Conservation (phyloP, 306 rosid genomes). For the Cucurbita argyrosperma region DNA sequence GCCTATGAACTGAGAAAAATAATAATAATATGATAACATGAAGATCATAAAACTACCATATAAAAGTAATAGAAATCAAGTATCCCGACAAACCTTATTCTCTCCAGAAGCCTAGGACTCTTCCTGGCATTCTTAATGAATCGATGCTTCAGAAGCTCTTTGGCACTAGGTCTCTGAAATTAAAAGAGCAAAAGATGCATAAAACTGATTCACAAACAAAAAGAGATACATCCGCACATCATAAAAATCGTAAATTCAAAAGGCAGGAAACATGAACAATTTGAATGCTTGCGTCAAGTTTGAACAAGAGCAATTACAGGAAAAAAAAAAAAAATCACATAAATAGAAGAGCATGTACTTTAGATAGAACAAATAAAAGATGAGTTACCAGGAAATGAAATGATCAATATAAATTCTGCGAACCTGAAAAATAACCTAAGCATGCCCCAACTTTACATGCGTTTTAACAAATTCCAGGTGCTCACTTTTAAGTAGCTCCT, state of each 20-base stretch:
- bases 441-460: not conserved
- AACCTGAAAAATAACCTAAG: not conserved
- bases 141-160: constrained; percentile 87
- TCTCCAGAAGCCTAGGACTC: constrained; percentile 77
- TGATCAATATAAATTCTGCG: not conserved
- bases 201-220: not conserved
- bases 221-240: not conserved
- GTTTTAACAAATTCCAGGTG: not conserved
- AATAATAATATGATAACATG: not conserved
- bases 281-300: not conserved
- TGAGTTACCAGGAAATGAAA: not conserved
- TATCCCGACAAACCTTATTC: constrained; percentile 54
- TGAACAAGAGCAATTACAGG: not conserved
- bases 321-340: not conserved
- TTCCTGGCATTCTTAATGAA: constrained; percentile 79
- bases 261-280: not conserved
- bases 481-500: not conserved
- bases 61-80: constrained; percentile 11
- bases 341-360: not conserved
- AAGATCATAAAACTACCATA: not conserved
- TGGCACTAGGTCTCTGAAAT: constrained; percentile 90
- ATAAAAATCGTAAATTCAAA: not conserved
- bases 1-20: not conserved
- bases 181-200: constrained; percentile 12
- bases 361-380: not conserved